Percentiles rank a stretch among this genome's conserved stretches.
phyloP scores from a whole-genome alignment of 163 green algal species.

The Scenedesmus sp. region DNA sequence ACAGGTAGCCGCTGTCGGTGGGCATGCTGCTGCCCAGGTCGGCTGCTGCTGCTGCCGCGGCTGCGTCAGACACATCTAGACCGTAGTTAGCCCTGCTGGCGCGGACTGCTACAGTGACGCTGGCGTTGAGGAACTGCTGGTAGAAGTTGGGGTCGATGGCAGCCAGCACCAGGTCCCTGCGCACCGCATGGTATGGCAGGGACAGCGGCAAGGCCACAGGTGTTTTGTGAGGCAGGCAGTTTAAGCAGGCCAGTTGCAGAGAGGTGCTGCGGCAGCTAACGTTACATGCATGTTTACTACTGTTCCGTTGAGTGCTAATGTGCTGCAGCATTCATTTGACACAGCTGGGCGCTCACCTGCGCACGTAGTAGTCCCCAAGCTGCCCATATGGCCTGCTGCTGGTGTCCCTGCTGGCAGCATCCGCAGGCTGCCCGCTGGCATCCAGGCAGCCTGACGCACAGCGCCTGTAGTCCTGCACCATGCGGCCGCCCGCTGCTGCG shows the following conservation, averaged over 20 bases:
- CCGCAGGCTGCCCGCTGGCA: conserved; percentile 13
- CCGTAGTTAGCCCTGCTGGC: conserved; percentile 20
- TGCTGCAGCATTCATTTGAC: not conserved
- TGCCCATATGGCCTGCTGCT: not conserved
- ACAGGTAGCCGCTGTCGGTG: conserved; percentile 18
- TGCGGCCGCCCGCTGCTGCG: not conserved
- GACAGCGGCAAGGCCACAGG: not conserved
- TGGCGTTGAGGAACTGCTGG: conserved; percentile 12
- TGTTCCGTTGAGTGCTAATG: not conserved
- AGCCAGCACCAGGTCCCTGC: conserved; percentile 22
- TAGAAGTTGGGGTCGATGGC: conserved; percentile 19
- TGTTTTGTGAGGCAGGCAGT: not conserved
- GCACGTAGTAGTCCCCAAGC: conserved; percentile 32
- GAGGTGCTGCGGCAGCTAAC: not conserved
- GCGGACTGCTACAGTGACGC: not conserved
- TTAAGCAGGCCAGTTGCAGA: not conserved
- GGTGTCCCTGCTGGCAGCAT: conserved; percentile 10
- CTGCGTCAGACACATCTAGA: not conserved
- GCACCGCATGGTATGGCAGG: not conserved
- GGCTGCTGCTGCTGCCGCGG: conserved; percentile 14
- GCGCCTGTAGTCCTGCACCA: conserved; percentile 41
- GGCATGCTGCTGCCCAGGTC: not conserved
- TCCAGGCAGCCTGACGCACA: conserved; percentile 14
- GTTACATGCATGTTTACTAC: not conserved
- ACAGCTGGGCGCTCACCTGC: not conserved